Percentiles rank a stretch among this genome's conserved stretches.
These are phyloP conservation scores for Drosera spatulata DNA, from an alignment of 179 eudicot species.

Conservation along the genomic window DNA sequence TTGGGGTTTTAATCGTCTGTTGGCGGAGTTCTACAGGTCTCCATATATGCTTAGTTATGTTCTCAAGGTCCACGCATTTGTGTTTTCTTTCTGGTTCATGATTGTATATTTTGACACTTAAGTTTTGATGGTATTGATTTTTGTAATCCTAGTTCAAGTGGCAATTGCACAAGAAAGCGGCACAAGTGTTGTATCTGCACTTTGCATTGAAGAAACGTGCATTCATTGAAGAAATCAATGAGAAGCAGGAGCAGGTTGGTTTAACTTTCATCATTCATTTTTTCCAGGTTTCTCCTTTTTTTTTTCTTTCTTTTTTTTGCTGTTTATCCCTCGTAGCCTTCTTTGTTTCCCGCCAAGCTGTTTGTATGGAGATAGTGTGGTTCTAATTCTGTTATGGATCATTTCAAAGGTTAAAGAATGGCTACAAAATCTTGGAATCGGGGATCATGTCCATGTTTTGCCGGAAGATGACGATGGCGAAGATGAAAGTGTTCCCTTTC, in stretches of 20 bases:
- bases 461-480: slow-evolving; percentile 59
- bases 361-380: neutral
- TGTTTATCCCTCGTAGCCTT: neutral
- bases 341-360: neutral
- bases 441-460: slow-evolving; percentile 36
- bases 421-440: slow-evolving; percentile 72
- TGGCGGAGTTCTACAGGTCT: too few species aligned
- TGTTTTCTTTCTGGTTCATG: neutral
- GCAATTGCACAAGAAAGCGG: slow-evolving; percentile 60
- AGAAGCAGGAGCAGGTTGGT: slow-evolving; percentile 74
- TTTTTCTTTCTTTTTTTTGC: neutral
- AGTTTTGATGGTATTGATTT: slow-evolving; percentile 4
- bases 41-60: too few species aligned
- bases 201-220: slow-evolving; percentile 62
- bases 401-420: slow-evolving; percentile 55
- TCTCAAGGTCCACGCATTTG: neutral
- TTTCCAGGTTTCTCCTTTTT: neutral
- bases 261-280: neutral
- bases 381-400: neutral
- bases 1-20: too few species aligned
- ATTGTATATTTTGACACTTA: neutral
- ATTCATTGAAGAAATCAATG: slow-evolving; percentile 56
- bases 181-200: slow-evolving; percentile 59
- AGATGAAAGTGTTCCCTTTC: slow-evolving; percentile 30
- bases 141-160: slow-evolving; percentile 45